Percentiles rank a stretch among this genome's conserved stretches.
Conservation (phyloP, 495 filamentous ascomycete species). For the Penicillium subrubescens region DNA sequence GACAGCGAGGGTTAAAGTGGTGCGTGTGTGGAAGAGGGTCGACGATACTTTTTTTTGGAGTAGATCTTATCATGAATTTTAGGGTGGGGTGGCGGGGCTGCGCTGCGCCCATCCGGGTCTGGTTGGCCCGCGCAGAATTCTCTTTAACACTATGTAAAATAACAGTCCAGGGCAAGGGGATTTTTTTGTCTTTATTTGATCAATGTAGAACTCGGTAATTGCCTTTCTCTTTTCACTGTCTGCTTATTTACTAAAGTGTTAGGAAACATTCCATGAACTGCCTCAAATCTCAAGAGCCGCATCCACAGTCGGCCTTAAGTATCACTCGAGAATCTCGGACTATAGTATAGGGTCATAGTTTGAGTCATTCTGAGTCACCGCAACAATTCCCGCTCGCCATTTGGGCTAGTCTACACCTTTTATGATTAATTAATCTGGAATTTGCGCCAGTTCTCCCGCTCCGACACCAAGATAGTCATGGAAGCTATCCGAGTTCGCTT, state of each 20-base stretch:
- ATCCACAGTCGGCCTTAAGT: background rate
- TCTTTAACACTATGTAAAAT: background rate
- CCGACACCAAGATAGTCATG: too few relatives aligned
- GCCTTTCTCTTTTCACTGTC: too few relatives aligned
- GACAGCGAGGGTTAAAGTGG: background rate
- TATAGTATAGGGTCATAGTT: background rate
- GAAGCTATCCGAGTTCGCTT: too few relatives aligned
- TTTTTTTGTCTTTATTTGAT: background rate
- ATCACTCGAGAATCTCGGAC: background rate
- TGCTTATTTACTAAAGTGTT: background rate
- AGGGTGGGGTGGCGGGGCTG: conserved; percentile 35
- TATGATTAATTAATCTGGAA: too few relatives aligned
- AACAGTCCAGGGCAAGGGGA: too few relatives aligned
- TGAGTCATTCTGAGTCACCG: too few relatives aligned
- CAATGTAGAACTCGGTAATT: too few relatives aligned
- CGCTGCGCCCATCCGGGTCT: conserved; percentile 23
- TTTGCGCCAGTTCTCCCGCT: too few relatives aligned
- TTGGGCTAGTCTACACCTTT: too few relatives aligned
- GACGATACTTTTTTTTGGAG: conserved; percentile 17
- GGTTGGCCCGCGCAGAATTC: conserved; percentile 21
- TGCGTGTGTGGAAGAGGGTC: conserved; percentile 13
- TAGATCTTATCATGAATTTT: conserved; percentile 36
- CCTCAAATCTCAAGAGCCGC: background rate
- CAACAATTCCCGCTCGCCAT: too few relatives aligned
- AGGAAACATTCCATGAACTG: background rate